phyloP scores from a whole-genome alignment of 2,329 filamentous ascomycete genomes.

The Zasmidium cellare region DNA sequence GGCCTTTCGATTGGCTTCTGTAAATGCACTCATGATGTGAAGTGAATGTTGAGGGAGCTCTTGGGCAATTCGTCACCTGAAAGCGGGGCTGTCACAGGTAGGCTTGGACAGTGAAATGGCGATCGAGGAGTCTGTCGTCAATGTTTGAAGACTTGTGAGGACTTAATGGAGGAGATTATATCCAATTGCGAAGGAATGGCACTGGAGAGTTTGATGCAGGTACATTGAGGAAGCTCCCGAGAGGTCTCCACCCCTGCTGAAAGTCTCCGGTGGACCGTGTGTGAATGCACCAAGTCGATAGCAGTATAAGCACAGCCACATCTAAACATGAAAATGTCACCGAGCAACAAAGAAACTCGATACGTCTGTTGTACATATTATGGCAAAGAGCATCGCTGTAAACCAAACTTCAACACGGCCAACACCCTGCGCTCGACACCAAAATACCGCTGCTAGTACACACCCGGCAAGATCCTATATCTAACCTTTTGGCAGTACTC shows the following conservation, averaged over 20 bases:
- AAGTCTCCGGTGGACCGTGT: background rate
- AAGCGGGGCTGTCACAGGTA: background rate
- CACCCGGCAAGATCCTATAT: slow-evolving; percentile 78
- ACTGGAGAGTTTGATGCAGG: background rate
- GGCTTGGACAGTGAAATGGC: background rate
- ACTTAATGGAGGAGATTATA: background rate
- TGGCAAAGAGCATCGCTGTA: too few relatives aligned
- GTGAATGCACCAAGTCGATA: too few relatives aligned
- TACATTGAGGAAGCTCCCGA: background rate
- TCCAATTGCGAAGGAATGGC: background rate
- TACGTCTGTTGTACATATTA: too few relatives aligned
- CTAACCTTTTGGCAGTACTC: slow-evolving; percentile 80
- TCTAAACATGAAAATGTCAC: background rate
- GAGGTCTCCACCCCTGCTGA: background rate
- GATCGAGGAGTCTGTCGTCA: background rate
- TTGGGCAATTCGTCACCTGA: background rate
- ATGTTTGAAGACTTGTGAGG: background rate
- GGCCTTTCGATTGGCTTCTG: slow-evolving; percentile 35
- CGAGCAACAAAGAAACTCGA: background rate
- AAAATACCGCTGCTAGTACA: slow-evolving; percentile 60
- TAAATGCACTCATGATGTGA: slow-evolving; percentile 32
- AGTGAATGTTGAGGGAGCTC: background rate
- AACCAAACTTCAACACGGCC: background rate
- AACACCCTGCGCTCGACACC: background rate
- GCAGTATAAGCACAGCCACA: background rate